Evolutionary conservation across 2,329 filamentous ascomycete species (phyloP).

Genomic region (Huntiella savannae): DNA sequence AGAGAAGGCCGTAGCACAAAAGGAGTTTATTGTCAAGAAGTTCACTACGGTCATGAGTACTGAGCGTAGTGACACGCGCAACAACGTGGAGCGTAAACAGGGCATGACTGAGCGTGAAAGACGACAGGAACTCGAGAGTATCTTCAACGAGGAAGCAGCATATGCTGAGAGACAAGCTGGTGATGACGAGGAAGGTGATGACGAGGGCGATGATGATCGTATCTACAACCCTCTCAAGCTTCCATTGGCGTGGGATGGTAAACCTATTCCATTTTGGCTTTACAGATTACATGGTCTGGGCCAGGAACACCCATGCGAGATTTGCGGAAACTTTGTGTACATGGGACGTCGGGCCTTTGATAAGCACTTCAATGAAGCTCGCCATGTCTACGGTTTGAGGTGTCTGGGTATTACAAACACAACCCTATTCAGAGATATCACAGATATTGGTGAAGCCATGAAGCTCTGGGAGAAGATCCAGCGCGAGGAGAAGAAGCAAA

Average conservation of each 20-base stretch:
- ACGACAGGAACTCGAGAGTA: constrained; percentile 77
- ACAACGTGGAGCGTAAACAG: constrained; percentile 90
- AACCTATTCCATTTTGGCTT: constrained; percentile 96
- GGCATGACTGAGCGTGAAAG: constrained; percentile 96
- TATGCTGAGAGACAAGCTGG: constrained; percentile 13
- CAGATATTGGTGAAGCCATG: constrained; percentile 71
- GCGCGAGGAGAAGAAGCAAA: constrained; percentile 60
- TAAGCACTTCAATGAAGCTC: constrained; percentile 91
- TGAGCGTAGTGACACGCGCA: constrained; percentile 71
- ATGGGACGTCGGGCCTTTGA: constrained; percentile 93
- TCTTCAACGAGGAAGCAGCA: constrained; percentile 38
- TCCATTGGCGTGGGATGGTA: constrained; percentile 92
- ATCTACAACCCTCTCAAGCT: constrained; percentile 96
- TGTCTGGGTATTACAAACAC: constrained; percentile 88
- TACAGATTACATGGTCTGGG: constrained; percentile 93
- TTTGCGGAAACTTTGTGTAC: constrained; percentile 97
- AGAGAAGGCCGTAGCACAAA: constrained; percentile 75
- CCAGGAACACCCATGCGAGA: constrained; percentile 86
- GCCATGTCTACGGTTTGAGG: constrained; percentile 84
- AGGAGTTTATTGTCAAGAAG: constrained; percentile 66
- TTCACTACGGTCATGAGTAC: constrained; percentile 68
- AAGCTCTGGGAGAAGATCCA: constrained; percentile 88
- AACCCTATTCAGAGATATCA: constrained; percentile 83
- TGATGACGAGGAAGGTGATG: constrained; percentile 40
- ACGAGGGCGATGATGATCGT: constrained; percentile 60